Conservation (phyloP, 441 rosid genomes). For the California macrophylla region DNA sequence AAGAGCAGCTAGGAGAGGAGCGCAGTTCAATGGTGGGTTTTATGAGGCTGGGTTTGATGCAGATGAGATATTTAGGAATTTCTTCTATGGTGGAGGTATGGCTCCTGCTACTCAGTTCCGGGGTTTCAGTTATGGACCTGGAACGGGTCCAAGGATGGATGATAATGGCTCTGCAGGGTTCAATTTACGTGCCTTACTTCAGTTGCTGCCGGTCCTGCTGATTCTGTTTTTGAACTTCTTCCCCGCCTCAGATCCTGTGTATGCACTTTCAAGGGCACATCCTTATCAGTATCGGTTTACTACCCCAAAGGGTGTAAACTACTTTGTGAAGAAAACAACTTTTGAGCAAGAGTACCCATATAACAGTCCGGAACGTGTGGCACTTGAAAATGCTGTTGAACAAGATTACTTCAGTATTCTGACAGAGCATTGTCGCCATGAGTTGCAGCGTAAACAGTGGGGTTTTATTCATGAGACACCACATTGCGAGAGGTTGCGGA, state of each 20-base stretch:
- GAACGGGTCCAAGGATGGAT: constrained; percentile 42
- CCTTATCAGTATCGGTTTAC: constrained; percentile 66
- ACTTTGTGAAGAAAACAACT: constrained; percentile 57
- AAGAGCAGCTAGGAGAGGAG: constrained; percentile 31
- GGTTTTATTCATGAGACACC: constrained; percentile 82
- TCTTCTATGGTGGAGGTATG: constrained; percentile 75
- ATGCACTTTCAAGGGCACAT: constrained; percentile 53
- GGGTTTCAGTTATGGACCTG: constrained; percentile 51
- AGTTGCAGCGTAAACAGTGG: constrained; percentile 87
- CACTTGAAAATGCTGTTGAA: constrained; percentile 54
- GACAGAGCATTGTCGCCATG: constrained; percentile 66
- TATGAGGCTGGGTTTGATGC: constrained; percentile 73
- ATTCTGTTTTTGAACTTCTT: constrained; percentile 59
- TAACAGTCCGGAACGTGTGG: constrained; percentile 34
- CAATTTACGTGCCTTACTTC: constrained; percentile 51
- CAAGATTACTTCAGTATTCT: constrained; percentile 55
- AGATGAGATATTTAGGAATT: constrained; percentile 86
- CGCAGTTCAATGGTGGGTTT: constrained; percentile 48
- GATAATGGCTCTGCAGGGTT: constrained; percentile 55
- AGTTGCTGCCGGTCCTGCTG: constrained; percentile 63
- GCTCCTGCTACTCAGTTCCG: constrained; percentile 68
- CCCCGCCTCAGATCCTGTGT: constrained; percentile 69
- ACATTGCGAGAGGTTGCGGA: constrained; percentile 71
- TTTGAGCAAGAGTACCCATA: constrained; percentile 71
- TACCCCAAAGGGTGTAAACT: constrained; percentile 61